Evolutionary conservation across 768 basidiomycete genomes (phyloP).

Genomic region (Naematelia aurantialba): DNA sequence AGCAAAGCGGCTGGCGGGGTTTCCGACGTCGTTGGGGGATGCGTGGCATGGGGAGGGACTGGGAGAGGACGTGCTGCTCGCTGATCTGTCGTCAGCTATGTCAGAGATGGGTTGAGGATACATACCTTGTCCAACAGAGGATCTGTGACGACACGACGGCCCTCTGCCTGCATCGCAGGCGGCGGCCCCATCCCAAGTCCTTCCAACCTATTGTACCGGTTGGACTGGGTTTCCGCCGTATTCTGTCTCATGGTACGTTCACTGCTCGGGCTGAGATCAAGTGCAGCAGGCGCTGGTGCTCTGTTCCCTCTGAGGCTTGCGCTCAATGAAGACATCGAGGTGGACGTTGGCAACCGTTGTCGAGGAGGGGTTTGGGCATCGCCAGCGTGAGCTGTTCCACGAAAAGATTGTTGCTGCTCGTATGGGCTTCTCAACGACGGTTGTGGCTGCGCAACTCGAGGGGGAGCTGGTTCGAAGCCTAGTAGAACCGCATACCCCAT

Average conservation of each 20-base stretch:
- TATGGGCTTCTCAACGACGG: not conserved
- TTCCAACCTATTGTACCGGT: conserved; percentile 6
- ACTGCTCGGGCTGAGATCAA: conserved; percentile 35
- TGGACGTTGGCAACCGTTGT: conserved; percentile 26
- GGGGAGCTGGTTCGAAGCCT: not conserved
- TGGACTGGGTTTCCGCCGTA: not conserved
- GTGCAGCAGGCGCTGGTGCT: conserved; percentile 40
- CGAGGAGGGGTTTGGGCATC: conserved; percentile 2
- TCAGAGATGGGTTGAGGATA: not conserved
- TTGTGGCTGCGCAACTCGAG: not conserved
- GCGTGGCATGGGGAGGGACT: conserved; percentile 1
- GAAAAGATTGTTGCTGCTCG: not conserved
- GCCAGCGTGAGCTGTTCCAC: not conserved
- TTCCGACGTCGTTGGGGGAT: conserved; percentile 12
- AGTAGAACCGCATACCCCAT: not conserved
- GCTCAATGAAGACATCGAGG: conserved; percentile 26
- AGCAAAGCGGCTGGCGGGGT: not conserved
- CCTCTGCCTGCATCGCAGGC: conserved; percentile 5
- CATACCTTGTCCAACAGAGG: not conserved
- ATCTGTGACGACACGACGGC: conserved; percentile 24
- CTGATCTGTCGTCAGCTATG: not conserved
- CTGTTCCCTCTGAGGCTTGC: conserved; percentile 27
- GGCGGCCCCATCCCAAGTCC: conserved; percentile 15
- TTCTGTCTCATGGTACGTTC: conserved; percentile 18
- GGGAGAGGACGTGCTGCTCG: not conserved